phyloP scores from a whole-genome alignment of 345 rosid species.

The Eutrema heterophyllum region DNA sequence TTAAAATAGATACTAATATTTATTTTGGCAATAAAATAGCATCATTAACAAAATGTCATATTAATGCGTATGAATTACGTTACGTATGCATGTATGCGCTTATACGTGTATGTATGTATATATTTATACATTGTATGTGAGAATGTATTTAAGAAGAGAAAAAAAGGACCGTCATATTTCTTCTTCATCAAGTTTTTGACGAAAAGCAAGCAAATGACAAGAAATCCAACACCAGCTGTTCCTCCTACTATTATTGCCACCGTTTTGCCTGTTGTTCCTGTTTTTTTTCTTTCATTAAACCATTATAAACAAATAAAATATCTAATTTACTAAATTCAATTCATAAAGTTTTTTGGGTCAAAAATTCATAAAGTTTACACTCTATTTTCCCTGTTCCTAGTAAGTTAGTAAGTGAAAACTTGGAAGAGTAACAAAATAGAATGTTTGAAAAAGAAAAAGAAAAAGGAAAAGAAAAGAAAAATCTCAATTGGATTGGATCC shows the following conservation, averaged over 20 bases:
- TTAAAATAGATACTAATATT: no score
- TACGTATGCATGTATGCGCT: slow-evolving; percentile 15
- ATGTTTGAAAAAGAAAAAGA: not conserved
- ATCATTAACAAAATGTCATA: not conserved
- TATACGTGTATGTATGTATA: not conserved
- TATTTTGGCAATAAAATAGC: not conserved
- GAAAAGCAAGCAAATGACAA: slow-evolving; percentile 77
- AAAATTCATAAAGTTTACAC: not conserved
- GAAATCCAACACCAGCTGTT: slow-evolving; percentile 81
- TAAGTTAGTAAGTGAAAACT: not conserved
- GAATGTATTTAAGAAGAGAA: not conserved
- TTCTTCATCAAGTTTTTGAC: slow-evolving; percentile 71
- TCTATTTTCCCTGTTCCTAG: not conserved
- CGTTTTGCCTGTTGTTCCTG: slow-evolving; percentile 76
- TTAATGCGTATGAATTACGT: not conserved
- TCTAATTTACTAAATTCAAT: slow-evolving; percentile 11
- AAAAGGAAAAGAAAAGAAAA: not conserved
- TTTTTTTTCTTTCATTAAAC: not conserved
- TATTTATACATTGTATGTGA: not conserved
- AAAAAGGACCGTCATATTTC: slow-evolving; percentile 30
- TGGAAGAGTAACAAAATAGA: not conserved
- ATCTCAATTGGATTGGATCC: slow-evolving; percentile 6
- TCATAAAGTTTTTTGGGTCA: not conserved
- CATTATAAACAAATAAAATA: not conserved
- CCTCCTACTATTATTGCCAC: slow-evolving; percentile 99